These are phyloP conservation scores for Myrica gale DNA, from an alignment of 306 rosid genomes.

Conservation along the genomic window DNA sequence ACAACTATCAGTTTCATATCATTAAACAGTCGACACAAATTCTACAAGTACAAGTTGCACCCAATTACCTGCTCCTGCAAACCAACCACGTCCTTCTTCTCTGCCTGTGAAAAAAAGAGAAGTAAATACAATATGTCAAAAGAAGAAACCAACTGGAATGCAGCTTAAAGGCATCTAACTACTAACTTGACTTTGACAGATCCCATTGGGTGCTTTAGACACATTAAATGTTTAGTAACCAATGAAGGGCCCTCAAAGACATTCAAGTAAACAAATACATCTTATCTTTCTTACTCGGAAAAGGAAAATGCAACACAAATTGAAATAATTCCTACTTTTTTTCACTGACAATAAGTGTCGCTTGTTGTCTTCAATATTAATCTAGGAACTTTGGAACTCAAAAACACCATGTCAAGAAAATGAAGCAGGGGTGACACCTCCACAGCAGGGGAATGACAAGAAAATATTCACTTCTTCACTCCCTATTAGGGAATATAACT, in stretches of 20 bases:
- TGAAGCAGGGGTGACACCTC: not conserved
- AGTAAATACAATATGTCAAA: constrained; percentile 1
- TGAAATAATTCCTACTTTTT: too few relatives aligned
- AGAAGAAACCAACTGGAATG: not conserved
- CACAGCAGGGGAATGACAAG: not conserved
- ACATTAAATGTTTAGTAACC: not conserved
- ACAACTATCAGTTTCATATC: constrained; percentile 32
- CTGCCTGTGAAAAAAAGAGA: constrained; percentile 57
- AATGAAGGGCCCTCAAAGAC: not conserved
- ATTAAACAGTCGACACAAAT: not conserved
- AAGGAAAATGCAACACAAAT: too few relatives aligned
- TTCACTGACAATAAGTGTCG: not conserved
- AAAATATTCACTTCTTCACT: not conserved
- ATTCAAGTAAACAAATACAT: not conserved
- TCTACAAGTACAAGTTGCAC: constrained; percentile 1
- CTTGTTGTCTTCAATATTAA: not conserved
- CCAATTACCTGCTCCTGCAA: constrained; percentile 53
- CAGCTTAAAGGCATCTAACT: not conserved
- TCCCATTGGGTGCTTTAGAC: not conserved
- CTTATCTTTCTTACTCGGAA: too few relatives aligned
- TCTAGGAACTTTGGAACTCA: not conserved
- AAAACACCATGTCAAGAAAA: not conserved
- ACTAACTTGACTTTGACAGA: not conserved
- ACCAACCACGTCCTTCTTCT: constrained; percentile 71
- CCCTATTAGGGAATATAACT: not conserved